Percentiles rank a stretch among this genome's conserved stretches.
Evolutionary conservation across 2,329 filamentous ascomycete species (phyloP).

Genomic region (Clonostachys chloroleuca): DNA sequence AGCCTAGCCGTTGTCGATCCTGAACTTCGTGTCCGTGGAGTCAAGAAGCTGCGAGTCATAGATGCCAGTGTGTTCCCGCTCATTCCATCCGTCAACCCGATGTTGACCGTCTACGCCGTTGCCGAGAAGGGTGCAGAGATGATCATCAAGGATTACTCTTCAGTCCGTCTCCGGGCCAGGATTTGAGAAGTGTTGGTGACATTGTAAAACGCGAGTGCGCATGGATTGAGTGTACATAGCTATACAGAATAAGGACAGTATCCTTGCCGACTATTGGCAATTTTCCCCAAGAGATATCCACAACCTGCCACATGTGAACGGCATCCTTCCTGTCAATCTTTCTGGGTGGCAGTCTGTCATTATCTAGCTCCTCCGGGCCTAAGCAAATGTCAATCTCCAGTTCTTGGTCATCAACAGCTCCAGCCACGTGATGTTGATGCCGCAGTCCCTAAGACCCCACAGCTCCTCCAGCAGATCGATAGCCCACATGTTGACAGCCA

Average conservation of each 20-base stretch:
- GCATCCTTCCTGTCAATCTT: too few relatives aligned
- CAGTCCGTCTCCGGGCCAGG: conserved; percentile 1
- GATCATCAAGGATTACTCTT: conserved; percentile 53
- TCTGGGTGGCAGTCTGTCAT: too few relatives aligned
- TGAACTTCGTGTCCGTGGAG: conserved; percentile 64
- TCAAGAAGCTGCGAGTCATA: conserved; percentile 72
- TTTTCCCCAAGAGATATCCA: too few relatives aligned
- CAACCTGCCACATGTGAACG: too few relatives aligned
- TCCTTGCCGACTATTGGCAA: too few relatives aligned
- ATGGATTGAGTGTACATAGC: too few relatives aligned
- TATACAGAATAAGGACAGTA: too few relatives aligned
- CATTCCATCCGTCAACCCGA: conserved; percentile 83
- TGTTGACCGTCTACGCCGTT: conserved; percentile 81
- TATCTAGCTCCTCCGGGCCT: too few relatives aligned
- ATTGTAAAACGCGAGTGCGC: too few relatives aligned
- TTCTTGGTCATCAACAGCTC: not conserved
- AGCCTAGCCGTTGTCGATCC: conserved; percentile 75
- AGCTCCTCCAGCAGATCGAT: not conserved
- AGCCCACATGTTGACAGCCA: not conserved
- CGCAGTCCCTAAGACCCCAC: not conserved
- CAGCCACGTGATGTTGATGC: not conserved
- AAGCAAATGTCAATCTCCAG: not conserved
- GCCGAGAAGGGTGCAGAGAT: conserved; percentile 83
- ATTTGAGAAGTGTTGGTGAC: too few relatives aligned
- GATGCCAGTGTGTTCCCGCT: conserved; percentile 86